Evolutionary conservation across 768 basidiomycete species (phyloP).

Genomic region (Tricholoma flavovirens): DNA sequence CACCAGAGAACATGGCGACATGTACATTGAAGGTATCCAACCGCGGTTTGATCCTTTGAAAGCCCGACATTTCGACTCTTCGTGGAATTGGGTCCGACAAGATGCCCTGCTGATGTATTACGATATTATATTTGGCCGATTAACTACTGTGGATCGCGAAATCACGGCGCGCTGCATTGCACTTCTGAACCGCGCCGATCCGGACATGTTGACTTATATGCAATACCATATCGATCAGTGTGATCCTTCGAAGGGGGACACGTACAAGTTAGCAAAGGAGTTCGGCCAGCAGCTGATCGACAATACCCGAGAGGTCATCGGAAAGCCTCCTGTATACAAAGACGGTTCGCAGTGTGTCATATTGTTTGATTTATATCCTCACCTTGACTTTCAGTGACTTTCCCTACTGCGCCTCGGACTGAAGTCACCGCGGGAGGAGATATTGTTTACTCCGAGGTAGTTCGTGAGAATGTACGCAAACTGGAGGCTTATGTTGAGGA

Average conservation of each 20-base stretch:
- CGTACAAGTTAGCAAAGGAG: conserved; percentile 91
- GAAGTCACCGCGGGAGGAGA: conserved; percentile 93
- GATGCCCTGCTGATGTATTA: conserved; percentile 96
- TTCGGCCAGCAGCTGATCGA: conserved; percentile 95
- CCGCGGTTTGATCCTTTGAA: conserved; percentile 93
- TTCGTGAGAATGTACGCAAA: conserved; percentile 94
- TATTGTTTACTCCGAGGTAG: conserved; percentile 91
- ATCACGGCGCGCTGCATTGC: conserved; percentile 96
- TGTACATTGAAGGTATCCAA: conserved; percentile 91
- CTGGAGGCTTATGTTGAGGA: conserved; percentile 97
- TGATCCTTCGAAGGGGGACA: conserved; percentile 79
- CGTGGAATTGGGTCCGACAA: conserved; percentile 99
- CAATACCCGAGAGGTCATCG: conserved; percentile 83
- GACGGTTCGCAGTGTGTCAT: conserved; percentile 63
- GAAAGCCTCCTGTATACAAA: conserved; percentile 86
- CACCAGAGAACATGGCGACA: conserved; percentile 86
- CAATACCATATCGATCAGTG: conserved; percentile 88
- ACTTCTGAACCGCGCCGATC: conserved; percentile 96
- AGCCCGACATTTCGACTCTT: conserved; percentile 96
- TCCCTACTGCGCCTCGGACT: conserved; percentile 96
- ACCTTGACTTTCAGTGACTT: conserved; percentile 60
- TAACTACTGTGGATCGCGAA: conserved; percentile 92
- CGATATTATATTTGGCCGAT: conserved; percentile 94
- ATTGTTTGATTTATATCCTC: conserved; percentile 1
- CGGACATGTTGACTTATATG: conserved; percentile 89